Conservation (phyloP, 176 grass and related monocot species). For the Alloteropsis semialata region DNA sequence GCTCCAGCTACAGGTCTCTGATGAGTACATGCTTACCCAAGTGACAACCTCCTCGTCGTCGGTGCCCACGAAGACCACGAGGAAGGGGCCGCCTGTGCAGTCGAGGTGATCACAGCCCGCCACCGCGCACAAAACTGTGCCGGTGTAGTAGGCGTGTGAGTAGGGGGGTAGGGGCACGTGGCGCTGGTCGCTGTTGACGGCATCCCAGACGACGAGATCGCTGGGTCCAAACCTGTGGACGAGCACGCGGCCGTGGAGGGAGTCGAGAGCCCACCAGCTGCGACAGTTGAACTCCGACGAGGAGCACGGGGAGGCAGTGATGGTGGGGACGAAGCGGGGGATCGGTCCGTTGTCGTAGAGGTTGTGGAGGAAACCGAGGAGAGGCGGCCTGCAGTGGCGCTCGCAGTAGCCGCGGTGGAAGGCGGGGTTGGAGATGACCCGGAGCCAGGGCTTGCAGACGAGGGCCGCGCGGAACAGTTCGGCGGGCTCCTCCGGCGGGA, state of each 20-base stretch:
- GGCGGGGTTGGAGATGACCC: not conserved
- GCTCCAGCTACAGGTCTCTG: not conserved
- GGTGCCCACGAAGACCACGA: not conserved
- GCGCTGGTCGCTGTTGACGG: too few relatives aligned
- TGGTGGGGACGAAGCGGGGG: not conserved
- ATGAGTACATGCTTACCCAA: too few relatives aligned
- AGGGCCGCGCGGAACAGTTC: not conserved
- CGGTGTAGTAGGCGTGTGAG: too few relatives aligned
- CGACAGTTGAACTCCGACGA: not conserved
- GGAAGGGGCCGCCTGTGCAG: not conserved
- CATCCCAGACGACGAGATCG: too few relatives aligned
- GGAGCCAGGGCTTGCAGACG: constrained; percentile 15
- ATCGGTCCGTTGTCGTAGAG: not conserved
- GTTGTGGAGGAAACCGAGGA: constrained; percentile 17
- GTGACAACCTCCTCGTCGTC: not conserved
- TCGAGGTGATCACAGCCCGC: too few relatives aligned
- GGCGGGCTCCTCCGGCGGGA: not conserved
- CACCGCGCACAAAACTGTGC: too few relatives aligned
- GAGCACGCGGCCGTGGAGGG: not conserved
- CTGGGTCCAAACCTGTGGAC: not conserved
- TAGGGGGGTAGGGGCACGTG: too few relatives aligned
- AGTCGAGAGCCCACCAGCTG: not conserved
- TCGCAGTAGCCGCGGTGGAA: constrained; percentile 6
- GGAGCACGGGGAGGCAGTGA: not conserved
- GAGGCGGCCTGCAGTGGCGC: not conserved